Percentiles rank a stretch among this genome's conserved stretches.
These are phyloP conservation scores for Sarocladium oryzae DNA, from an alignment of 2,329 filamentous ascomycete species.

Conservation along the genomic window DNA sequence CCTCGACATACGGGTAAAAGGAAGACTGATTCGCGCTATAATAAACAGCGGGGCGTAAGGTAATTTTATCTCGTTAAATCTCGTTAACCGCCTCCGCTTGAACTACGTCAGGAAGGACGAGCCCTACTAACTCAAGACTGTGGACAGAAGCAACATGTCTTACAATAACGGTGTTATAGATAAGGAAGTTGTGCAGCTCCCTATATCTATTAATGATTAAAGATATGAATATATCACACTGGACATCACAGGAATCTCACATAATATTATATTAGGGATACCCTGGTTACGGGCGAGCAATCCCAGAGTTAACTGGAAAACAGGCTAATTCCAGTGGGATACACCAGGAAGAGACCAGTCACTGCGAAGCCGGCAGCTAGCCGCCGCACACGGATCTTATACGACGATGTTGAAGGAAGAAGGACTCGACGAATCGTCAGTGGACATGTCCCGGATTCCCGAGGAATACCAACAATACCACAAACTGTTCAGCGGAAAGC, in stretches of 20 bases:
- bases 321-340: conserved; percentile 2
- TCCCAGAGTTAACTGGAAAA: conserved; percentile 1
- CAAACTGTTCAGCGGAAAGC: conserved; percentile 14
- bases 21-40: background rate
- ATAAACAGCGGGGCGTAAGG: conserved; percentile 1
- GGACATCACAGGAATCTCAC: conserved; percentile 1
- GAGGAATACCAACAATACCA: conserved; percentile 13
- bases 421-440: conserved; percentile 7
- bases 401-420: conserved; percentile 10
- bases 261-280: conserved; percentile 6
- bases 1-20: background rate
- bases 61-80: background rate
- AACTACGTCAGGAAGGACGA: background rate
- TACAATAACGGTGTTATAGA: conserved; percentile 7
- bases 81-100: background rate
- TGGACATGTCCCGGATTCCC: conserved; percentile 13
- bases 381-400: conserved; percentile 8
- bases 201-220: background rate
- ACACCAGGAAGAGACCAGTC: conserved; percentile 1
- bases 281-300: background rate
- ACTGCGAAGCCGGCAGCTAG: background rate
- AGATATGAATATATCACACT: background rate
- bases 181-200: background rate
- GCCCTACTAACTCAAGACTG: conserved; percentile 1
- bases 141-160: conserved; percentile 6